Evolutionary conservation across 2,329 filamentous ascomycete genomes (phyloP).

Genomic region (Botrytis sinoallii): DNA sequence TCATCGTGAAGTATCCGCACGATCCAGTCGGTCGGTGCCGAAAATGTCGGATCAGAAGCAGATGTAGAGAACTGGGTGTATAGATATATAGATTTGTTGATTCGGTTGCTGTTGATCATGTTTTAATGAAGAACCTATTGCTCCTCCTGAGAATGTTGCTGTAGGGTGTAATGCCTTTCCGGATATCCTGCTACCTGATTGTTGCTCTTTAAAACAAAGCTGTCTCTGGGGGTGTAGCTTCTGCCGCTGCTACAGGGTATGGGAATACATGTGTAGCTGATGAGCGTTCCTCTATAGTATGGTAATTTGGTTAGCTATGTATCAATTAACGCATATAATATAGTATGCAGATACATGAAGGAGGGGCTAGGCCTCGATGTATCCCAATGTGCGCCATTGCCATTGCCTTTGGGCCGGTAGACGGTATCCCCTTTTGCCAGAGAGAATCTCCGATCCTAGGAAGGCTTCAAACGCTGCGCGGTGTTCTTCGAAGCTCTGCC

Average conservation of each 20-base stretch:
- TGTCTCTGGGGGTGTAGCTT: neutral
- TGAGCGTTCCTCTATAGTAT: neutral
- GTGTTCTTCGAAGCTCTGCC: neutral
- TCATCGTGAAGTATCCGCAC: too few relatives aligned
- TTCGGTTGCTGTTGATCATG: neutral
- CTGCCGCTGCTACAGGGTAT: neutral
- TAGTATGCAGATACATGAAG: neutral
- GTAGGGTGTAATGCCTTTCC: neutral
- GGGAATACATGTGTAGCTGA: neutral
- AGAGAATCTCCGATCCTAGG: neutral
- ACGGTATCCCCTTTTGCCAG: neutral
- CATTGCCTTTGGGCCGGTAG: neutral
- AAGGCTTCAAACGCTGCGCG: neutral
- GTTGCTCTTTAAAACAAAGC: neutral
- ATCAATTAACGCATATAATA: neutral
- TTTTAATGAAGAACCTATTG: neutral
- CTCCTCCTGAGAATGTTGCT: neutral
- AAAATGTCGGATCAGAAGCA: neutral
- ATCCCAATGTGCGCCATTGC: neutral
- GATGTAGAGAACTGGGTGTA: neutral
- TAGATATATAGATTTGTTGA: neutral
- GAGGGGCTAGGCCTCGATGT: neutral
- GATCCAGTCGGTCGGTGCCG: neutral
- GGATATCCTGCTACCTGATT: neutral
- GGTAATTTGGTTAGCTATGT: neutral